These are phyloP conservation scores for Thermomucor indicae-seudaticae DNA, from an alignment of 371 early-diverging fungal genomes.

Conservation along the genomic window DNA sequence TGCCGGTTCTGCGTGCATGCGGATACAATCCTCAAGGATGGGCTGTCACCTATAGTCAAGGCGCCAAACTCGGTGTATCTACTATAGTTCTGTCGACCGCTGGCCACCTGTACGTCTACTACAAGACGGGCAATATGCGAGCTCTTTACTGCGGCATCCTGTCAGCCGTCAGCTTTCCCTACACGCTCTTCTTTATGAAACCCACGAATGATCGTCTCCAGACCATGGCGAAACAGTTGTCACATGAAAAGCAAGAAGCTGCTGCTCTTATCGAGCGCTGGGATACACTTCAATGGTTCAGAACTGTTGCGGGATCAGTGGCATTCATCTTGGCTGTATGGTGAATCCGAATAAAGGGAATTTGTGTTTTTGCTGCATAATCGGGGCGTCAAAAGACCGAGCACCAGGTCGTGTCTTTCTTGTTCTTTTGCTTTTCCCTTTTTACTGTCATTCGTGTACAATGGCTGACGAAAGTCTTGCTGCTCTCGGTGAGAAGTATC, in stretches of 20 bases:
- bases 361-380: too few relatives aligned
- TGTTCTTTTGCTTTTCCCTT: not conserved
- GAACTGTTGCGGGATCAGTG: not conserved
- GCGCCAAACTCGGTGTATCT: not conserved
- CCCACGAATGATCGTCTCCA: not conserved
- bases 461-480: constrained; percentile 26
- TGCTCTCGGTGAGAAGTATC: constrained; percentile 31
- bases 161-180: not conserved
- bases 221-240: not conserved
- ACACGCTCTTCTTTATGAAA: not conserved
- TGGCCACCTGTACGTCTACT: constrained; percentile 1
- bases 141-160: not conserved
- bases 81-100: not conserved
- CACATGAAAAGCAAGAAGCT: not conserved
- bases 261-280: not conserved
- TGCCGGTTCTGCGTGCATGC: not conserved
- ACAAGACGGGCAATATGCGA: not conserved
- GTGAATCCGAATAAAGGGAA: too few relatives aligned
- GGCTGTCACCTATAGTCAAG: not conserved
- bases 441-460: not conserved
- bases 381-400: too few relatives aligned
- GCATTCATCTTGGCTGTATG: not conserved
- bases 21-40: not conserved
- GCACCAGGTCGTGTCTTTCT: too few relatives aligned
- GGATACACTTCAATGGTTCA: constrained; percentile 3